These are phyloP conservation scores for Colletotrichum shisoi DNA, from an alignment of 2,329 filamentous ascomycete genomes.

Conservation along the genomic window DNA sequence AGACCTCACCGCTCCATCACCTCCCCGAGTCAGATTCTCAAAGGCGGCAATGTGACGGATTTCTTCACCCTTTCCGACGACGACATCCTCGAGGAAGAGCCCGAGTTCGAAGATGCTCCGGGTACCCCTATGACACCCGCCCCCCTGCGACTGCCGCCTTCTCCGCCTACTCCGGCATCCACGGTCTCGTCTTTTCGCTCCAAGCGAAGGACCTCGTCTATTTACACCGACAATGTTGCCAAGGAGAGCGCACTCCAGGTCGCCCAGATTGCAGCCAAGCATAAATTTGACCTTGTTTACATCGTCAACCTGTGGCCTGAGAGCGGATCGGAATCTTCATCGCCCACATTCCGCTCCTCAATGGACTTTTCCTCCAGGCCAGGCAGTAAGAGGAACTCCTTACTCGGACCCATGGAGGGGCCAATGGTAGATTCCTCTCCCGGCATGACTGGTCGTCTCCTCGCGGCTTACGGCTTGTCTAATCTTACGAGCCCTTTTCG, in stretches of 20 bases:
- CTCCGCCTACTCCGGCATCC: constrained; percentile 34
- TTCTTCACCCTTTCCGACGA: constrained; percentile 55
- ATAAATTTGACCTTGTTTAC: constrained; percentile 67
- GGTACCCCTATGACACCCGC: constrained; percentile 16
- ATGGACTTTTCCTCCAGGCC: constrained; percentile 36
- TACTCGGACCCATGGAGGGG: constrained; percentile 30
- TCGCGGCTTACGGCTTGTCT: constrained; percentile 64
- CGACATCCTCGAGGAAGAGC: constrained; percentile 64
- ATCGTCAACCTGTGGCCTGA: constrained; percentile 66
- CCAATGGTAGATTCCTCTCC: constrained; percentile 38
- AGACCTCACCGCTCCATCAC: constrained; percentile 41
- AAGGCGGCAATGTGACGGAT: constrained; percentile 42
- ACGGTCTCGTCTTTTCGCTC: constrained; percentile 18
- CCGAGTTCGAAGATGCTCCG: neutral
- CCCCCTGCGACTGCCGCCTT: constrained; percentile 11
- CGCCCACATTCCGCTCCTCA: constrained; percentile 40
- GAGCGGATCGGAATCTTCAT: constrained; percentile 27
- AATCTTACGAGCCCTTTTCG: constrained; percentile 61
- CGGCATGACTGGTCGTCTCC: constrained; percentile 58
- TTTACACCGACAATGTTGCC: constrained; percentile 37
- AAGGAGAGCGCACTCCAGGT: constrained; percentile 49
- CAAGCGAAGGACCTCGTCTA: constrained; percentile 32
- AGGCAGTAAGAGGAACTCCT: constrained; percentile 35
- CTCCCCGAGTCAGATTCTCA: constrained; percentile 41
- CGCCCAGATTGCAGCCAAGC: constrained; percentile 63